phyloP scores from a whole-genome alignment of 2,329 filamentous ascomycete species.

The Sclerotinia borealis region DNA sequence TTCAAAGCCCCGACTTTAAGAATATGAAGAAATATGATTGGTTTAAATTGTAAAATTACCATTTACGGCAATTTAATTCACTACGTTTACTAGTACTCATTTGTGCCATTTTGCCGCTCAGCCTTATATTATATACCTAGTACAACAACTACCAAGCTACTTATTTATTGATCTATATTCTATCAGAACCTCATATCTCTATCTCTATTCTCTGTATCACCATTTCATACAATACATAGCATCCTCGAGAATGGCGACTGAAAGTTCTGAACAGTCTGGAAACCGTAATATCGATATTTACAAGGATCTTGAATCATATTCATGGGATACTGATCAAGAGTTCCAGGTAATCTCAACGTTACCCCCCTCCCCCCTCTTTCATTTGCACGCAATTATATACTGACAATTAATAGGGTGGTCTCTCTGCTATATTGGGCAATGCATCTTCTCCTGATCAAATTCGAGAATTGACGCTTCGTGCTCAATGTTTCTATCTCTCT shows the following conservation, averaged over 20 bases:
- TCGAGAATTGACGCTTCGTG: slow-evolving; percentile 55
- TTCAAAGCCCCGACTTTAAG: neutral
- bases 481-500: slow-evolving; percentile 64
- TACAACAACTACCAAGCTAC: neutral
- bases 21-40: neutral
- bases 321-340: slow-evolving; percentile 60
- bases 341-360: slow-evolving; percentile 49
- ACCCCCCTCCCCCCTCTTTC: neutral
- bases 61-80: no score
- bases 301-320: slow-evolving; percentile 57
- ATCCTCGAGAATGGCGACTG: neutral
- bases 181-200: neutral
- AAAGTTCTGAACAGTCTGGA: neutral
- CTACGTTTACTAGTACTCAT: neutral
- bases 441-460: slow-evolving; percentile 48
- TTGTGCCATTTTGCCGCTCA: neutral
- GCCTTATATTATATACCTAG: neutral
- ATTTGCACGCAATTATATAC: neutral
- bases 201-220: neutral
- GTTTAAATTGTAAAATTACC: no score
- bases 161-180: neutral
- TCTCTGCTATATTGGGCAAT: slow-evolving; percentile 57
- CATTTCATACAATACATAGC: neutral
- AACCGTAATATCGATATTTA: slow-evolving; percentile 39
- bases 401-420: slow-evolving; percentile 42